phyloP scores from a whole-genome alignment of 345 rosid species.

The Syzygium oleosum region DNA sequence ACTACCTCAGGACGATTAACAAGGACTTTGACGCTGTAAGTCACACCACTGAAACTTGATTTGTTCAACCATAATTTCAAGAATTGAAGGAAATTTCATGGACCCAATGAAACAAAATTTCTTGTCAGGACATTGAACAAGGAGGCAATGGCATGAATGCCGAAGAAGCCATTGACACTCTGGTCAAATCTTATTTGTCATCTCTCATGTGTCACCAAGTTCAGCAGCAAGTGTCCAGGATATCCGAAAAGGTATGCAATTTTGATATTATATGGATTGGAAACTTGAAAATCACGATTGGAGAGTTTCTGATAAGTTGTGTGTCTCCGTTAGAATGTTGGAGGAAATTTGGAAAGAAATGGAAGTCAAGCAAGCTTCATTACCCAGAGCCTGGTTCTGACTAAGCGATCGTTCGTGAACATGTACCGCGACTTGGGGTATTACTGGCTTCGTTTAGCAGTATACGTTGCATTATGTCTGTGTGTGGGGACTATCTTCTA shows the following conservation, averaged over 20 bases:
- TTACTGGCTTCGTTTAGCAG: constrained; percentile 53
- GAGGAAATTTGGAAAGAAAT: constrained; percentile 2
- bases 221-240: constrained; percentile 13
- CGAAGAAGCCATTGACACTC: constrained; percentile 31
- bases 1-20: constrained; percentile 28
- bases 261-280: not conserved
- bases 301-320: not conserved
- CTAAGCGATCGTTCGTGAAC: constrained; percentile 42
- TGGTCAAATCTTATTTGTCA: constrained; percentile 31
- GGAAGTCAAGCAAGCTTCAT: constrained; percentile 25
- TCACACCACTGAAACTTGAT: not conserved
- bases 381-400: constrained; percentile 26
- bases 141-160: constrained; percentile 15
- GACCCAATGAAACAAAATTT: not conserved
- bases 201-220: constrained; percentile 21
- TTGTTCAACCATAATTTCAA: not conserved
- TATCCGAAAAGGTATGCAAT: constrained; percentile 18
- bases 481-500: constrained; percentile 37
- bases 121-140: constrained; percentile 33
- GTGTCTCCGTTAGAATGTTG: not conserved
- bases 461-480: constrained; percentile 38
- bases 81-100: not conserved
- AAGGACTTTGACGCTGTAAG: constrained; percentile 35
- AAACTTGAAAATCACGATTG: not conserved
- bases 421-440: constrained; percentile 61